Conservation (phyloP, 768 basidiomycete genomes). For the Rhizopogon rudus region DNA sequence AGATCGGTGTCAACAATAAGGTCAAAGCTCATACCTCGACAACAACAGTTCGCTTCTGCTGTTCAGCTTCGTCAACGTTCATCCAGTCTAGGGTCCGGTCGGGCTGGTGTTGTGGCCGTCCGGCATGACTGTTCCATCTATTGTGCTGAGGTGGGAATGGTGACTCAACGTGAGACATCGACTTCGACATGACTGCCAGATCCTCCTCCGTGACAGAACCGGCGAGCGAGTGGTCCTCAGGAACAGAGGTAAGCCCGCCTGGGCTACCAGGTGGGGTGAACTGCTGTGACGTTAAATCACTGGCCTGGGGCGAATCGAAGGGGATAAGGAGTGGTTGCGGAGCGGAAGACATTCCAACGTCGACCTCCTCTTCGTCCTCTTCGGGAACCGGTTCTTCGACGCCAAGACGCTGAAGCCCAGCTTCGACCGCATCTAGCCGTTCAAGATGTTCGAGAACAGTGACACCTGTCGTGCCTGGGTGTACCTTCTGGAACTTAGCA, state of each 20-base stretch:
- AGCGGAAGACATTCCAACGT: conserved; percentile 53
- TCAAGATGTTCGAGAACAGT: conserved; percentile 83
- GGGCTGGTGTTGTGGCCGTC: conserved; percentile 21
- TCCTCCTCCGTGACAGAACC: conserved; percentile 67
- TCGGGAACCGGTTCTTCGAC: conserved; percentile 47
- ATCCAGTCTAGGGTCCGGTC: conserved; percentile 42
- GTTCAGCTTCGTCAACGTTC: conserved; percentile 31
- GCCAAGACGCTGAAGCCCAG: conserved; percentile 70
- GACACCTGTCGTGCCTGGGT: conserved; percentile 84
- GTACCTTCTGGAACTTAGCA: conserved; percentile 77
- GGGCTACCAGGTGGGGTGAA: conserved; percentile 61
- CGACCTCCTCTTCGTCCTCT: conserved; percentile 52
- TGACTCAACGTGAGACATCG: conserved; percentile 64
- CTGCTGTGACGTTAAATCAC: conserved; percentile 30
- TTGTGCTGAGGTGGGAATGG: conserved; percentile 32
- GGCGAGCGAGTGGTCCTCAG: conserved; percentile 47
- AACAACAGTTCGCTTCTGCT: conserved; percentile 55
- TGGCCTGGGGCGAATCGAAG: conserved; percentile 17
- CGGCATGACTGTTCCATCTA: conserved; percentile 30
- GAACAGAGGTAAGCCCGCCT: conserved; percentile 44
- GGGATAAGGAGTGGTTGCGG: conserved; percentile 21
- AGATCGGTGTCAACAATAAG: background rate
- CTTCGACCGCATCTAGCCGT: conserved; percentile 77
- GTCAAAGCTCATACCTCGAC: conserved; percentile 53
- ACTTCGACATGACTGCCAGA: conserved; percentile 69